phyloP scores from a whole-genome alignment of 257 asterid species.

The Solanum ossicruentum region DNA sequence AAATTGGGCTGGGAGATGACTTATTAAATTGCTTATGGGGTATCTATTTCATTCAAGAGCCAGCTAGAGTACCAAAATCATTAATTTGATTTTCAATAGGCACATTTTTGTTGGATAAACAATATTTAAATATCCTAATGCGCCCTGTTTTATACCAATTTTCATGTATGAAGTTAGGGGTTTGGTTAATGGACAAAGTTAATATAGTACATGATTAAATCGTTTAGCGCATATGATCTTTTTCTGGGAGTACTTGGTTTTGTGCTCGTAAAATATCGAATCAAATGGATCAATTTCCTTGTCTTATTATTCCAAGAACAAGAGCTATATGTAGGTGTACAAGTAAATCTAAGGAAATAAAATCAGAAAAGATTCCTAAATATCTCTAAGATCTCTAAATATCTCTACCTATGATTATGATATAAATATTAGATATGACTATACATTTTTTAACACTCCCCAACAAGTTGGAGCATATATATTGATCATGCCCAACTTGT shows the following conservation, averaged over 20 bases:
- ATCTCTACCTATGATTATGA: too few species aligned
- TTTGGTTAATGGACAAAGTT: background rate
- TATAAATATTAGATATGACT: too few species aligned
- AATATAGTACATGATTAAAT: background rate
- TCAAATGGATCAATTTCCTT: too few species aligned
- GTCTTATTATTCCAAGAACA: too few species aligned
- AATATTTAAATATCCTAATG: background rate
- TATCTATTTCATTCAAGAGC: background rate
- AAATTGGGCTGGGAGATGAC: slow-evolving; percentile 42
- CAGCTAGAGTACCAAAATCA: background rate
- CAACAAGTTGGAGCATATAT: too few species aligned
- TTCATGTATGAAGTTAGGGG: background rate
- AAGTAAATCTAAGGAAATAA: too few species aligned
- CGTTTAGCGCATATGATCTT: background rate
- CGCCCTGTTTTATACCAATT: background rate
- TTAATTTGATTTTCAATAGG: background rate
- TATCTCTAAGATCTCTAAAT: too few species aligned
- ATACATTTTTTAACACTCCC: too few species aligned
- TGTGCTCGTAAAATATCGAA: too few species aligned
- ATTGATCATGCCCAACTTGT: too few species aligned
- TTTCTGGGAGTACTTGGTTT: background rate
- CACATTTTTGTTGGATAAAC: background rate
- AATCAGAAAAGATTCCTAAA: too few species aligned
- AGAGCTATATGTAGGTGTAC: too few species aligned
- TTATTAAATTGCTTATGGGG: background rate